Percentiles rank a stretch among this genome's conserved stretches.
phyloP scores from a whole-genome alignment of 1,139 yeast genomes.

The Lodderomyces theae region DNA sequence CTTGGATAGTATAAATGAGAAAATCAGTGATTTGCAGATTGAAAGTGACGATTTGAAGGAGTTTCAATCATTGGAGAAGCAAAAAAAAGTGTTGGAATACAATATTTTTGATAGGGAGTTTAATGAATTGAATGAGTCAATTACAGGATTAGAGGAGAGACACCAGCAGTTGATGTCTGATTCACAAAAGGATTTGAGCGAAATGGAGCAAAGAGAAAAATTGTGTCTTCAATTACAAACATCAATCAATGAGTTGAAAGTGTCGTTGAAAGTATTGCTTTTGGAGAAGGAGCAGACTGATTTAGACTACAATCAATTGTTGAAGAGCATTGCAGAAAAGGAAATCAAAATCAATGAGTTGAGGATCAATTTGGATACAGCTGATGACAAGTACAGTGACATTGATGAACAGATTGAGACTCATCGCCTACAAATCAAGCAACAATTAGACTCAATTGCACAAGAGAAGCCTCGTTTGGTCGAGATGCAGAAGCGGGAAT shows the following conservation, averaged over 20 bases:
- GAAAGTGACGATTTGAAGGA: conserved; percentile 76
- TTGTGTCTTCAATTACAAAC: conserved; percentile 47
- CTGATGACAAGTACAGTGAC: conserved; percentile 18
- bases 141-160: conserved; percentile 60
- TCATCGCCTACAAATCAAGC: conserved; percentile 19
- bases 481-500: conserved; percentile 41
- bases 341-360: conserved; percentile 38
- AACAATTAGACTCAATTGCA: conserved; percentile 23
- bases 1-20: conserved; percentile 63
- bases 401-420: conserved; percentile 20
- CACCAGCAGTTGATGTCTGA: conserved; percentile 51
- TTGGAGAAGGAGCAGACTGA: conserved; percentile 54
- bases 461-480: conserved; percentile 42
- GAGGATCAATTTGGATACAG: conserved; percentile 15
- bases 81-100: conserved; percentile 71
- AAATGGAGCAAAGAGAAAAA: conserved; percentile 48
- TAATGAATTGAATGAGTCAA: conserved; percentile 54
- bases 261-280: conserved; percentile 36
- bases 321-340: conserved; percentile 39
- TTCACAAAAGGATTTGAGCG: conserved; percentile 42
- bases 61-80: conserved; percentile 65
- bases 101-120: conserved; percentile 77
- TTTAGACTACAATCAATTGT: conserved; percentile 47
- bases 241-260: conserved; percentile 40
- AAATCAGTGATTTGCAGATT: conserved; percentile 73